phyloP scores from a whole-genome alignment of 331 rosid genomes.

The Malus hybrid region DNA sequence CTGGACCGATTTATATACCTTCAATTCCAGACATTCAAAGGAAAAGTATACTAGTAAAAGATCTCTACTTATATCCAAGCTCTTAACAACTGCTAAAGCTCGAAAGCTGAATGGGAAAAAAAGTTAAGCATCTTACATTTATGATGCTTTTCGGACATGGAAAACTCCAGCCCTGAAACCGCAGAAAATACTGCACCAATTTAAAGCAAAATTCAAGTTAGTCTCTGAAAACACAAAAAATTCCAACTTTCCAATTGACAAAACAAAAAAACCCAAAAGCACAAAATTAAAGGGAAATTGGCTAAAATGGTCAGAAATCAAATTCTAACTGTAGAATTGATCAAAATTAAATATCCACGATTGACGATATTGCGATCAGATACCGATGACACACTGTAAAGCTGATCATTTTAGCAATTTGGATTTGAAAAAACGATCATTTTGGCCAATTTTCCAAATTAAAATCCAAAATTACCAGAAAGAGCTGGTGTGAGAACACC shows the following conservation, averaged over 20 bases:
- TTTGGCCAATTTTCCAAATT: background rate
- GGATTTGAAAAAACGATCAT: background rate
- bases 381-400: background rate
- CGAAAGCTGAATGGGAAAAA: background rate
- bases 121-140: slow-evolving; percentile 41
- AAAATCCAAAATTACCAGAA: slow-evolving; percentile 49
- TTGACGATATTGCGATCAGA: background rate
- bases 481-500: slow-evolving; percentile 90
- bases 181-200: slow-evolving; percentile 83
- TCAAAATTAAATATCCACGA: background rate
- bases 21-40: background rate
- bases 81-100: slow-evolving; percentile 3
- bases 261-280: background rate
- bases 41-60: background rate
- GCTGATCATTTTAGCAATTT: background rate
- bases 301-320: background rate
- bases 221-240: background rate
- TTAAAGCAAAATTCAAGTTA: slow-evolving; percentile 16
- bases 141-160: slow-evolving; percentile 70
- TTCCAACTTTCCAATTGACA: background rate
- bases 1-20: background rate
- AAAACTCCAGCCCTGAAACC: slow-evolving; percentile 91
- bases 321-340: background rate
- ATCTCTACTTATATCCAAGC: background rate
- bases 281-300: background rate